phyloP scores from a whole-genome alignment of 306 rosid species.

The Vigna nakashimae region DNA sequence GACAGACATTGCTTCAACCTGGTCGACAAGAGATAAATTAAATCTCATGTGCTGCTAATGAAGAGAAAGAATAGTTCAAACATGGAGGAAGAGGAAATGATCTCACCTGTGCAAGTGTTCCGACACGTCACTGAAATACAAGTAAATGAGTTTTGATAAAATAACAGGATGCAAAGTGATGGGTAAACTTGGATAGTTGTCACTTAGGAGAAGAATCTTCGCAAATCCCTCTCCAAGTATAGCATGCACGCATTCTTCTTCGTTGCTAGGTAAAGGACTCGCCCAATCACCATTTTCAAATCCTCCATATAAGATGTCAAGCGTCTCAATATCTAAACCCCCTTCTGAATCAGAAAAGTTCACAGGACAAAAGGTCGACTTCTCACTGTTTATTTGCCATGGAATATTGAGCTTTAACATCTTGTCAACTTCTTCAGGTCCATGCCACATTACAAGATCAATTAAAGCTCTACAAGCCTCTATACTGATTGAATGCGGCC shows the following conservation, averaged over 20 bases:
- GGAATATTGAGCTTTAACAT: constrained; percentile 49
- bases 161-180: constrained; percentile 74
- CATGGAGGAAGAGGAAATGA: neutral
- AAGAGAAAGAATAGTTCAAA: constrained; percentile 11
- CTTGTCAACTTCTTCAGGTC: constrained; percentile 83
- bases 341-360: constrained; percentile 64
- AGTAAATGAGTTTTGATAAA: constrained; percentile 71
- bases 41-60: constrained; percentile 24
- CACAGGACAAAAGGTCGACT: constrained; percentile 59
- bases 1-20: constrained; percentile 93
- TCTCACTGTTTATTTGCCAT: constrained; percentile 50
- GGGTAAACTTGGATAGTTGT: constrained; percentile 70
- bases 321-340: constrained; percentile 50
- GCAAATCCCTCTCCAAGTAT: constrained; percentile 95
- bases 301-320: constrained; percentile 83
- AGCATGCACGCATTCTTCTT: constrained; percentile 73
- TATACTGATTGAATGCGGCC: constrained; percentile 69
- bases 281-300: constrained; percentile 65
- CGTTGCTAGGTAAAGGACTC: constrained; percentile 59
- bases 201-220: constrained; percentile 90
- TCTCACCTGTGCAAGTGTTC: constrained; percentile 70
- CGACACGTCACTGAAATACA: constrained; percentile 68
- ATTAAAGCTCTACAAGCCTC: constrained; percentile 81
- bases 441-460: constrained; percentile 93
- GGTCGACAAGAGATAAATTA: constrained; percentile 33